Base-by-base conservation (phyloP, 1,139 yeast species). In the Saccharomyces hybrid region DNA sequence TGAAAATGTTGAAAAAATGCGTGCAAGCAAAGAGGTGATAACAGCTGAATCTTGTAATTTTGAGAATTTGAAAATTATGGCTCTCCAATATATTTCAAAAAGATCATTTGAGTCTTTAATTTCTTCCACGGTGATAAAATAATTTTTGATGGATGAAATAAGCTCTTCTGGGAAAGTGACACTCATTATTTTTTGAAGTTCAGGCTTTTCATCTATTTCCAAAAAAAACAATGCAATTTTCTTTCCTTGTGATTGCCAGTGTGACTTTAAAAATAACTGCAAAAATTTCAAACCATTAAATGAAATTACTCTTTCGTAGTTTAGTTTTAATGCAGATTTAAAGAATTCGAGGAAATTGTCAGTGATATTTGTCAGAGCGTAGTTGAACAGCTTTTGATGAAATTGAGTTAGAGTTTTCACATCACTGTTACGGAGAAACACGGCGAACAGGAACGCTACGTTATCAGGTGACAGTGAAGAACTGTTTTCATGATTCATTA, bases 341-440 rank as follows among this genome's bases (percentile, higher is more conserved):
- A 80, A 71, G 60, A 85, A 84, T 2, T 51, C 83, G 64, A 67
- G 78, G 79, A 52, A 74, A 67, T 44, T 61, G 46, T 13, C 79
- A 75, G 56, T 68, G 52, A 74, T 69, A 14, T 72, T 61, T 1
- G 61, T 57, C 32, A 67, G 56, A 52, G 77, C 65, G 42, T 71
- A 70, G 4, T 75, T 74, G 55, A 79, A 73, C 25, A 81, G 61
- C n/a, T 61, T 58, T 47, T 73, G 72, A 63, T 83, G 84, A 52
- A 67, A 69, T 59, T 75, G 78, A 2, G 83, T 77, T 51, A 85
- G 70, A 2, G 73, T 70, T 52, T 75, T 73, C 13, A 78, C 65
- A 48, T 81, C 83, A 59, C 82, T 74, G 62, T 86, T 86, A 74
- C 91, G 81, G 53, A 84, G 67, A 11, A 82, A 59, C 4, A 80